Conservation (phyloP, 352 stramenopile species). For the Phytophthora europaea region DNA sequence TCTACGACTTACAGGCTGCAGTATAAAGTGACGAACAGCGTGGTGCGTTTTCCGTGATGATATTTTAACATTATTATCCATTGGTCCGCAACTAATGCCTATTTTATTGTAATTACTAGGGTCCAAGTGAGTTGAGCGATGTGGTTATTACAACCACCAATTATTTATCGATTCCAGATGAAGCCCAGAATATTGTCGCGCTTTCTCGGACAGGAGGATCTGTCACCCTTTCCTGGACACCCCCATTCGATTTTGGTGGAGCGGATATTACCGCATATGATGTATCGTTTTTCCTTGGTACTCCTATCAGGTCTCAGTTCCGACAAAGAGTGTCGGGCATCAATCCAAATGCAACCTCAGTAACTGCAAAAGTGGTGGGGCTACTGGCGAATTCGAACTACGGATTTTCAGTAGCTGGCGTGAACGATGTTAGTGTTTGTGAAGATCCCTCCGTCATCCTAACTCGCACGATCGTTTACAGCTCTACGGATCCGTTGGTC, state of each 20-base stretch:
- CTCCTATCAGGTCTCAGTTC: conserved; percentile 42
- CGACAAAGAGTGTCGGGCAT: conserved; percentile 41
- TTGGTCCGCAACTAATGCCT: neutral
- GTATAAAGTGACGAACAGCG: conserved; percentile 50
- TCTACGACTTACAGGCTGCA: conserved; percentile 59
- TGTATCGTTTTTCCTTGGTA: conserved; percentile 53
- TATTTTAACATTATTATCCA: neutral
- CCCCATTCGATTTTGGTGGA: conserved; percentile 67
- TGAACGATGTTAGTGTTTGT: conserved; percentile 71
- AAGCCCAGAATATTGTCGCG: conserved; percentile 41
- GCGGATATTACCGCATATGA: conserved; percentile 58
- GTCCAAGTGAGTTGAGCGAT: conserved; percentile 60
- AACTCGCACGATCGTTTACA: conserved; percentile 45
- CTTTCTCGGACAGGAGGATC: conserved; percentile 48
- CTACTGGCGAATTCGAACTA: conserved; percentile 64
- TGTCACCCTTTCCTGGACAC: conserved; percentile 50
- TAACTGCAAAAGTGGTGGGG: conserved; percentile 50
- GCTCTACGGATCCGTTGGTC: conserved; percentile 34
- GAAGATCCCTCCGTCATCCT: conserved; percentile 35
- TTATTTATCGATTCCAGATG: conserved; percentile 55
- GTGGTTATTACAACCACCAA: conserved; percentile 38
- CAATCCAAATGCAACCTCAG: conserved; percentile 21
- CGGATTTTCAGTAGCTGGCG: conserved; percentile 54
- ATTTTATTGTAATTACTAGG: conserved; percentile 31
- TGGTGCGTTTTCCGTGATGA: conserved; percentile 34